A percentile compares a stretch with the other conserved stretches of the same genome.
Conservation (phyloP, 2,329 filamentous ascomycete species). For the Pseudogymnoascus sp. region DNA sequence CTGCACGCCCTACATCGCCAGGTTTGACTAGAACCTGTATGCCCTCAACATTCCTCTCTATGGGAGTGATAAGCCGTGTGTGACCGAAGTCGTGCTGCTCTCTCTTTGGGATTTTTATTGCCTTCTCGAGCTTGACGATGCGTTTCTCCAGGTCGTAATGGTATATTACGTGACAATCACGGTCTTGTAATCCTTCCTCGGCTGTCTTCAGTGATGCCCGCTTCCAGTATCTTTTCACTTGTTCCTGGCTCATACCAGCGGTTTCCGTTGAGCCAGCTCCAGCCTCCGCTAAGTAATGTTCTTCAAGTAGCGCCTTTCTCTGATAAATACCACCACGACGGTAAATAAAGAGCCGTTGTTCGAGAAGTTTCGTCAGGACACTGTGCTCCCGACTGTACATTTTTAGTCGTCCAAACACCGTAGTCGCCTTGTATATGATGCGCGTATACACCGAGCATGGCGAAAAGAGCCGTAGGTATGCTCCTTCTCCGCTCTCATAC, state of each 20-base stretch:
- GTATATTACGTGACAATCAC: conserved; percentile 81
- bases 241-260: conserved; percentile 32
- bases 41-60: conserved; percentile 68
- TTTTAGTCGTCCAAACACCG: conserved; percentile 74
- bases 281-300: conserved; percentile 73
- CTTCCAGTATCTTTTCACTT: conserved; percentile 77
- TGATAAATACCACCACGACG: conserved; percentile 91
- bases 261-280: conserved; percentile 25
- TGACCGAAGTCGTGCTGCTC: conserved; percentile 91
- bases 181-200: conserved; percentile 78
- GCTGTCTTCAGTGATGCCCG: conserved; percentile 70
- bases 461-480: conserved; percentile 81
- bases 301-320: conserved; percentile 85
- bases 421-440: conserved; percentile 80
- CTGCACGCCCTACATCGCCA: not conserved
- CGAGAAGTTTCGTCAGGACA: conserved; percentile 66
- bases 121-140: conserved; percentile 81
- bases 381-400: conserved; percentile 69
- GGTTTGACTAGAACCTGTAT: conserved; percentile 49
- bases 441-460: conserved; percentile 90
- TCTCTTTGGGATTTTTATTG: conserved; percentile 72
- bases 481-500: conserved; percentile 77
- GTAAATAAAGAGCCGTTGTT: conserved; percentile 76
- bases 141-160: conserved; percentile 94
- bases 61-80: conserved; percentile 66